Percentiles rank a stretch among this genome's conserved stretches.
Evolutionary conservation across 805 yeast species (phyloP).

Genomic region (Soucietia sequanensis): DNA sequence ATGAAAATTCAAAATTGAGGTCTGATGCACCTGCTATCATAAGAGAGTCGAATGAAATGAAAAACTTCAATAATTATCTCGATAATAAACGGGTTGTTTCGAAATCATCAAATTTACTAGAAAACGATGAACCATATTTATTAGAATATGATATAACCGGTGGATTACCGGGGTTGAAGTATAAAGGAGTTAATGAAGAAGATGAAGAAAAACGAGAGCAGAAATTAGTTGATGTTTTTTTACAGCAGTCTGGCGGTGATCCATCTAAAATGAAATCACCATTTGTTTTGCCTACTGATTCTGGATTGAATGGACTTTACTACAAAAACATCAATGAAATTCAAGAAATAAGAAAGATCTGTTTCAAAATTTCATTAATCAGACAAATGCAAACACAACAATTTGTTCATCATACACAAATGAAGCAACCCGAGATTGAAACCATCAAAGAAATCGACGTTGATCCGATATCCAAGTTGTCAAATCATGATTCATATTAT

Average conservation of each 20-base stretch:
- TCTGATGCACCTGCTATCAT: constrained; percentile 67
- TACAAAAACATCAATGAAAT: constrained; percentile 70
- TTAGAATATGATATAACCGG: constrained; percentile 85
- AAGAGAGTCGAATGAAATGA: constrained; percentile 68
- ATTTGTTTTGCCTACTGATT: constrained; percentile 35
- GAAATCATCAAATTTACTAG: constrained; percentile 45
- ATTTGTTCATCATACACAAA: constrained; percentile 69
- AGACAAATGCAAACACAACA: constrained; percentile 88
- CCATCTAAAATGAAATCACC: constrained; percentile 22
- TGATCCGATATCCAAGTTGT: constrained; percentile 77
- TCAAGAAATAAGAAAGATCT: constrained; percentile 84
- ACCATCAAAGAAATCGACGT: constrained; percentile 66
- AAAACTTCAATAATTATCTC: constrained; percentile 49
- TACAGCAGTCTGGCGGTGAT: constrained; percentile 25
- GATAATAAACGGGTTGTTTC: constrained; percentile 38
- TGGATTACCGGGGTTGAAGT: constrained; percentile 67
- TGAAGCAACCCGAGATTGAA: constrained; percentile 66
- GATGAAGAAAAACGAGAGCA: constrained; percentile 41
- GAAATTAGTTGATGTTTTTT: constrained; percentile 31
- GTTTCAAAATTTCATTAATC: constrained; percentile 84
- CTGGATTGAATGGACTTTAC: constrained; percentile 62
- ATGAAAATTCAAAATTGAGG: constrained; percentile 54
- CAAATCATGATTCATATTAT: constrained; percentile 62
- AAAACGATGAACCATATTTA: constrained; percentile 60
- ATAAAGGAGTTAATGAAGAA: constrained; percentile 47